Percentiles rank a stretch among this genome's conserved stretches.
Evolutionary conservation across 805 yeast species (phyloP).

Genomic region (Yamadazyma sp.): DNA sequence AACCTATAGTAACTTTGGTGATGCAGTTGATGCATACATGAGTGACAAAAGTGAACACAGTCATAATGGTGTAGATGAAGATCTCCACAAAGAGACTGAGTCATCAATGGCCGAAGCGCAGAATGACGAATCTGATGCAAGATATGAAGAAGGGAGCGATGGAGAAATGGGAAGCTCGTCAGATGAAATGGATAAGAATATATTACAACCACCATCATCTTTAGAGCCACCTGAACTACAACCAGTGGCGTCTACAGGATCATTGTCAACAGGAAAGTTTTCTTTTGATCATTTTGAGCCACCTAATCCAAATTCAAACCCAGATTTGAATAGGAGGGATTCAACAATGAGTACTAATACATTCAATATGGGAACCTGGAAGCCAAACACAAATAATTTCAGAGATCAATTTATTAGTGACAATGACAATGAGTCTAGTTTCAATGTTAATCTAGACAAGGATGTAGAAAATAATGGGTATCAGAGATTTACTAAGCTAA

Average conservation of each 20-base stretch:
- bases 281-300: slow-evolving; percentile 17
- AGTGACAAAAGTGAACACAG: slow-evolving; percentile 7
- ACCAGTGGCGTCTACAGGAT: slow-evolving; percentile 26
- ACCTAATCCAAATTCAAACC: slow-evolving; percentile 11
- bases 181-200: background rate
- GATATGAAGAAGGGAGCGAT: background rate
- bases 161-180: background rate
- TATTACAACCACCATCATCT: background rate
- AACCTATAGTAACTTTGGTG: slow-evolving; percentile 27
- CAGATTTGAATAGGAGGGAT: slow-evolving; percentile 24
- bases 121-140: background rate
- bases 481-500: slow-evolving; percentile 30
- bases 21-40: slow-evolving; percentile 31
- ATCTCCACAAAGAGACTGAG: no score
- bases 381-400: slow-evolving; percentile 51
- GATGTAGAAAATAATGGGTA: slow-evolving; percentile 18
- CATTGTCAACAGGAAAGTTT: slow-evolving; percentile 26
- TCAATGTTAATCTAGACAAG: slow-evolving; percentile 23
- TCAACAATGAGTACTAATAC: slow-evolving; percentile 35
- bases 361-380: slow-evolving; percentile 54
- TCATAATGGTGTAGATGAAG: slow-evolving; percentile 8
- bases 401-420: slow-evolving; percentile 49
- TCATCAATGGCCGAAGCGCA: slow-evolving; percentile 1
- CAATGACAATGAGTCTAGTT: slow-evolving; percentile 36
- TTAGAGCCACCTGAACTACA: slow-evolving; percentile 12